Base-by-base conservation (phyloP, 768 basidiomycete species). In the Rhizopogon vesiculosus region DNA sequence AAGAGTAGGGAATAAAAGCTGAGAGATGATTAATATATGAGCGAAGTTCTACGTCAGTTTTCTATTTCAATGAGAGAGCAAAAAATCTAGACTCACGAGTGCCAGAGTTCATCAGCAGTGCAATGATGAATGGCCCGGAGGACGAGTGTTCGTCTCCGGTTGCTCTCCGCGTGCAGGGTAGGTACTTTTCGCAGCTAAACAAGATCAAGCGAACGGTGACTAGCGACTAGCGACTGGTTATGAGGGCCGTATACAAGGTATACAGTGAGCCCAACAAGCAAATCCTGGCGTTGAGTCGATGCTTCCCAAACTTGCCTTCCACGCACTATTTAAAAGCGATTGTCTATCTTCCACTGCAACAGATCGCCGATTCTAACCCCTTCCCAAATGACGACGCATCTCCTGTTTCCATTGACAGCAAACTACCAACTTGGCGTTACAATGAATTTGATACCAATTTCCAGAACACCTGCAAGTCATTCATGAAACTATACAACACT, bases 401-500 rank as follows among this genome's bases (percentile, higher is more conserved):
- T 46, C n/a, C 45, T 31, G 29, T 31, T 29, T 18, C 15, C 46
- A 33, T 18, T 19, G 13, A n/a, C 28, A 25, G 9, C 44, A 31
- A 33, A 38, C 35, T 13, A 35, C 6, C 31, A 45, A 29, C 18
- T 35, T 22, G 19, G 13, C 7, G 13, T 22, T 48, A 48, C 31
- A 48, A 48, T 48, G 31, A 19, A 49, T 49, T 19, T 7, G 19
- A 22, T 25, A 49, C 48, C 19, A 22, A 22, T 49, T 38, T 51
- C 44, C 29, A 54, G 50, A 22, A 55, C 49, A 53, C 38, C 39
- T 42, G 22, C 28, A 40, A 38, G 48, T 49, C 46, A 50, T 22
- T 39, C n/a, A 40, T 50, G 50, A 41, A 44, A 61, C 43, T 42
- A 51, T 40, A 25, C 25, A 45, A 43, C 51, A 33, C 31, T 42